A percentile compares a stretch with the other conserved stretches of the same genome.
Evolutionary conservation across 768 basidiomycete genomes (phyloP).

Genomic region (Dendrothele bispora): DNA sequence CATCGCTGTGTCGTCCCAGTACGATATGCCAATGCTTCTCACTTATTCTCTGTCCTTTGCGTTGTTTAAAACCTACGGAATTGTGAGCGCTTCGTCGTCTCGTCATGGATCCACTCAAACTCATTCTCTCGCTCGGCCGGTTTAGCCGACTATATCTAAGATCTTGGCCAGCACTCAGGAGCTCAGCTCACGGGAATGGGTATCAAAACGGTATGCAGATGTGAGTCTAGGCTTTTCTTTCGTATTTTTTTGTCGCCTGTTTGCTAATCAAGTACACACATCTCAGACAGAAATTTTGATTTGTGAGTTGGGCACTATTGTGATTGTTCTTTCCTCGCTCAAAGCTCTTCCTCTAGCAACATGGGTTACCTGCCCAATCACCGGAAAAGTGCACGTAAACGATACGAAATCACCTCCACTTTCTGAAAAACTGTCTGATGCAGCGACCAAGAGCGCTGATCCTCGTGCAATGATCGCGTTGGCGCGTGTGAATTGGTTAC

Average conservation of each 20-base stretch:
- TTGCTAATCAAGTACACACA: not conserved
- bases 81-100: constrained; percentile 30
- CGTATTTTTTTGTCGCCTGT: not conserved
- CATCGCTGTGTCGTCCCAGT: constrained; percentile 29
- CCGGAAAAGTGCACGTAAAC: constrained; percentile 16
- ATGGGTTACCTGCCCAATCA: constrained; percentile 33
- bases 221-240: constrained; percentile 30
- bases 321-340: no score
- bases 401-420: not conserved
- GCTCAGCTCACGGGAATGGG: constrained; percentile 30
- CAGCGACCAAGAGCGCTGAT: constrained; percentile 15
- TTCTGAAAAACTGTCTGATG: no score
- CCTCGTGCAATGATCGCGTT: constrained; percentile 41
- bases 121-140: not conserved
- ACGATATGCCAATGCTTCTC: constrained; percentile 46
- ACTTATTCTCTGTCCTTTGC: constrained; percentile 45
- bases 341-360: constrained; percentile 26
- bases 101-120: not conserved
- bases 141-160: constrained; percentile 46
- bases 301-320: constrained; percentile 22
- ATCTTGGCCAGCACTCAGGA: constrained; percentile 42
- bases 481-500: constrained; percentile 43
- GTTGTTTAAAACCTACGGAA: constrained; percentile 52
- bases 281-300: constrained; percentile 45
- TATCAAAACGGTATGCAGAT: constrained; percentile 47